Percentiles rank a stretch among this genome's conserved stretches.
These are phyloP conservation scores for Mortierella sp. DNA, from an alignment of 371 early-diverging fungal genomes.

Conservation along the genomic window DNA sequence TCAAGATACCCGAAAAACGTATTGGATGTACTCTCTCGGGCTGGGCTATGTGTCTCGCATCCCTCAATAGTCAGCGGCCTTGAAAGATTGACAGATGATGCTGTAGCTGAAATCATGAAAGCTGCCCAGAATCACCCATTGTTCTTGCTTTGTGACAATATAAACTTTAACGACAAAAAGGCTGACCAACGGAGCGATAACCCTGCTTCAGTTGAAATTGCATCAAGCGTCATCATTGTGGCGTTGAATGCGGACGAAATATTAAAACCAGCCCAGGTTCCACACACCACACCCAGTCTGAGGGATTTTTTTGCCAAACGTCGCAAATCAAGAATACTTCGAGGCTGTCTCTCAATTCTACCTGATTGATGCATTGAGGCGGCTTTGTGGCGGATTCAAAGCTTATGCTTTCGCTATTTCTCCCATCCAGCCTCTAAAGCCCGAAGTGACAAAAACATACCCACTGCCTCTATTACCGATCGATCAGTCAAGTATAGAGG, in stretches of 20 bases:
- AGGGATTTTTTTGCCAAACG: not conserved
- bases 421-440: not conserved
- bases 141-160: not conserved
- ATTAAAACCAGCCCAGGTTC: not conserved
- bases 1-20: not conserved
- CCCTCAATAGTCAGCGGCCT: not conserved
- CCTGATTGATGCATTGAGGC: not conserved
- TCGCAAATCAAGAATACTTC: not conserved
- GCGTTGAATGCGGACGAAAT: not conserved
- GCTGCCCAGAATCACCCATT: not conserved
- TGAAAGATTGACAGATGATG: not conserved
- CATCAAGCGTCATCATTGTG: too few relatives aligned
- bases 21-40: not conserved
- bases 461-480: conserved; percentile 16
- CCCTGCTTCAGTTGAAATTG: not conserved
- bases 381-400: not conserved
- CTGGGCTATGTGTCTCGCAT: not conserved
- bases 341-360: not conserved
- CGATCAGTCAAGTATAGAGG: conserved; percentile 19
- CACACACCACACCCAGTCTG: not conserved
- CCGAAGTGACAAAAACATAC: not conserved
- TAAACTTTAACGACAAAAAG: not conserved
- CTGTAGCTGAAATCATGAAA: not conserved
- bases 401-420: not conserved
- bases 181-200: not conserved